These are phyloP conservation scores for Xerocomus potaroensis DNA, from an alignment of 768 basidiomycete species.

Conservation along the genomic window DNA sequence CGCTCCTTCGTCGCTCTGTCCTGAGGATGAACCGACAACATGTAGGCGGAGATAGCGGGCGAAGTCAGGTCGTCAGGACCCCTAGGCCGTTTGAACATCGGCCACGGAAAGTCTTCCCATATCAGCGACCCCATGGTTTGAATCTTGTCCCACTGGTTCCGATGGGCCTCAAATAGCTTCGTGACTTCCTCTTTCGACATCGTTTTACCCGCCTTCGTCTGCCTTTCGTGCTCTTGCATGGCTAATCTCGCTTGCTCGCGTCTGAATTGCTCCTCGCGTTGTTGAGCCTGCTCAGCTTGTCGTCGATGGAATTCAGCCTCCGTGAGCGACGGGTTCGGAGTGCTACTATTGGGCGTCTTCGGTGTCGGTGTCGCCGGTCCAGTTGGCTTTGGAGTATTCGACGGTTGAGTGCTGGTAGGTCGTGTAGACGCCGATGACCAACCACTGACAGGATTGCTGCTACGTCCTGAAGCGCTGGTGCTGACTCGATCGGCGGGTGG, in stretches of 20 bases:
- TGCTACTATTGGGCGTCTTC: conserved; percentile 13
- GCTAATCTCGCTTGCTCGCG: conserved; percentile 63
- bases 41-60: conserved; percentile 53
- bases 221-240: conserved; percentile 44
- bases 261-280: conserved; percentile 67
- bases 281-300: conserved; percentile 57
- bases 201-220: conserved; percentile 39
- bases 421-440: conserved; percentile 31
- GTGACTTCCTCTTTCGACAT: conserved; percentile 55
- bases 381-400: conserved; percentile 25
- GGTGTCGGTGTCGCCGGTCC: conserved; percentile 20
- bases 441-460: conserved; percentile 19
- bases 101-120: conserved; percentile 76
- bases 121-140: conserved; percentile 38
- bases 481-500: conserved; percentile 31
- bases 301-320: conserved; percentile 61
- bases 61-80: conserved; percentile 59
- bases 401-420: conserved; percentile 19
- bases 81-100: conserved; percentile 54
- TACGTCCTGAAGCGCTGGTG: conserved; percentile 25
- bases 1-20: conserved; percentile 60
- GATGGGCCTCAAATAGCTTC: conserved; percentile 56
- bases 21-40: conserved; percentile 55
- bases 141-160: conserved; percentile 55
- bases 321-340: conserved; percentile 23